Conservation (phyloP, 805 yeast genomes). For the Maudiozyma serrabonitensis region DNA sequence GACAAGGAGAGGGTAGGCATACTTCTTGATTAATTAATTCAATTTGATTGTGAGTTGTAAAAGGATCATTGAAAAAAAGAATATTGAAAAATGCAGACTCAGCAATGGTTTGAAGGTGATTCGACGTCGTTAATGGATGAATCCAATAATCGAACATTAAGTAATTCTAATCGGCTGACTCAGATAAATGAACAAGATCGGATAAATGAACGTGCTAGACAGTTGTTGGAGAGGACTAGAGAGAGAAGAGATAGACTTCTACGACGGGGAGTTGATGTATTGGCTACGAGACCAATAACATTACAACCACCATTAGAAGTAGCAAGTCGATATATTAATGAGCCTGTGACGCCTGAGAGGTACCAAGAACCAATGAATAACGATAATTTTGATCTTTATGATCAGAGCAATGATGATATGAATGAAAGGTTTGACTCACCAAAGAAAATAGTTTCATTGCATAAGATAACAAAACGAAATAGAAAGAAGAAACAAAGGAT, state of each 20-base stretch:
- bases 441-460: not conserved
- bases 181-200: conserved; percentile 16
- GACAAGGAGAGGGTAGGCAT: no score
- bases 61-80: not conserved
- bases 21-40: no score
- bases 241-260: conserved; percentile 16
- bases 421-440: not conserved
- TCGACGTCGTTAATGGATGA: not conserved
- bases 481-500: not conserved
- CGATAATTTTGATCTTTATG: no score
- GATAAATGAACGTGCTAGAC: conserved; percentile 24
- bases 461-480: not conserved
- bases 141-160: conserved; percentile 9
- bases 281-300: not conserved
- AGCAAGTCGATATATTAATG: not conserved
- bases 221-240: conserved; percentile 23
- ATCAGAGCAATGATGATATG: not conserved
- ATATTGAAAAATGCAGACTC: conserved; percentile 4
- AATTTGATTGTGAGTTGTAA: no score
- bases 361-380: no score
- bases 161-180: conserved; percentile 12
- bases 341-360: not conserved
- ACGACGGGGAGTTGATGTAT: not conserved
- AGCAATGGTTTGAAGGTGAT: conserved; percentile 1
- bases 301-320: not conserved